These are phyloP conservation scores for Wickerhamiella sergipiensis DNA, from an alignment of 805 yeast genomes.

Conservation along the genomic window DNA sequence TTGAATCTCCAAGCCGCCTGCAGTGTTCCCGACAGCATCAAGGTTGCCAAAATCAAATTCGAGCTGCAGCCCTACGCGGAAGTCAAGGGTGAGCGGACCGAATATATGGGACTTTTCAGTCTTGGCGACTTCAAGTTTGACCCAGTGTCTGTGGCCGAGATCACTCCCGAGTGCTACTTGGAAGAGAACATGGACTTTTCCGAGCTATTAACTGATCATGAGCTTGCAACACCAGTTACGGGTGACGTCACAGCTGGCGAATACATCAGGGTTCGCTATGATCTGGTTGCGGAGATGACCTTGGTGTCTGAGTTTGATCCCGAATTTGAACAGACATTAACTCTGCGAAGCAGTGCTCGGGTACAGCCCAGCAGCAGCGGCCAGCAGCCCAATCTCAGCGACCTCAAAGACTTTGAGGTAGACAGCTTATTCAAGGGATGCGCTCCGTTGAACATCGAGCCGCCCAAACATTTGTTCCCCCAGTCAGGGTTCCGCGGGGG, in stretches of 20 bases:
- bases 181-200: background rate
- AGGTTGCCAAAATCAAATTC: background rate
- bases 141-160: background rate
- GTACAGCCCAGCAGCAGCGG: background rate
- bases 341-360: background rate
- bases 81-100: background rate
- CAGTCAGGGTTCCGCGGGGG: background rate
- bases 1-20: background rate
- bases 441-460: background rate
- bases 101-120: background rate
- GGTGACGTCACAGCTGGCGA: background rate
- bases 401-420: background rate
- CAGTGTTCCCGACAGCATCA: background rate
- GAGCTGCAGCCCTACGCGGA: background rate
- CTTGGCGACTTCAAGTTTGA: background rate
- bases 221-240: background rate
- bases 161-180: background rate
- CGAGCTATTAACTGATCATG: background rate
- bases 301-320: background rate
- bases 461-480: background rate
- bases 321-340: background rate
- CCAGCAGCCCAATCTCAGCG: background rate
- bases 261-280: background rate
- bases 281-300: background rate
- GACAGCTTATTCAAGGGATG: background rate